Evolutionary conservation across 2,329 filamentous ascomycete species (phyloP).

Genomic region (Phaeosphaeriaceae sp.): DNA sequence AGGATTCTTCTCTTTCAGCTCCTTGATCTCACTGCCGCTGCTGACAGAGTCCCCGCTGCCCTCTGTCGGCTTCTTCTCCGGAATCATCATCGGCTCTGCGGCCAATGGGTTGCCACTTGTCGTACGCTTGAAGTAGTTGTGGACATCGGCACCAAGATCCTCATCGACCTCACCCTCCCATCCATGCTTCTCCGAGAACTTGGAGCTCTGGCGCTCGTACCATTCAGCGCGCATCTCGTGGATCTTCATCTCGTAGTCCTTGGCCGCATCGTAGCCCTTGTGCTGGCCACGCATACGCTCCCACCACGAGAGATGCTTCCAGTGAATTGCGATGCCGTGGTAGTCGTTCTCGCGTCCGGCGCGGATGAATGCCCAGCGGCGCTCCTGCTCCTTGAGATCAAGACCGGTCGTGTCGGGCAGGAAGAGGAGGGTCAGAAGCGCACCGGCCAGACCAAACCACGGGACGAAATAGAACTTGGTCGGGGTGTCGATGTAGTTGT

Average conservation of each 20-base stretch:
- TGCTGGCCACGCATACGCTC: slow-evolving; percentile 80
- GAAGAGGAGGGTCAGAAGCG: slow-evolving; percentile 82
- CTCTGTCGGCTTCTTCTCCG: slow-evolving; percentile 24
- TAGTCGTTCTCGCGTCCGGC: slow-evolving; percentile 80
- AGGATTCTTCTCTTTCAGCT: not conserved
- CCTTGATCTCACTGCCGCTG: slow-evolving; percentile 10
- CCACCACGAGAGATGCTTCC: slow-evolving; percentile 85
- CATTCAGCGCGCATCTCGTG: slow-evolving; percentile 73
- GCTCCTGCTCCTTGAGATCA: slow-evolving; percentile 96
- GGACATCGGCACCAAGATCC: slow-evolving; percentile 37
- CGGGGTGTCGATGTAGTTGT: slow-evolving; percentile 90
- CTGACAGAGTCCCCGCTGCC: slow-evolving; percentile 11
- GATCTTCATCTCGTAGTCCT: slow-evolving; percentile 85
- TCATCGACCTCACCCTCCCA: slow-evolving; percentile 41
- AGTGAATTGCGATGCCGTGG: slow-evolving; percentile 91
- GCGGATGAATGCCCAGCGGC: slow-evolving; percentile 88
- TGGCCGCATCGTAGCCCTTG: slow-evolving; percentile 79
- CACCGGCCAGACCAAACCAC: slow-evolving; percentile 91
- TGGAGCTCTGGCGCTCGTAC: slow-evolving; percentile 63
- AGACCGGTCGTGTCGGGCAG: slow-evolving; percentile 97
- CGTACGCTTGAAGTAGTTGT: slow-evolving; percentile 44
- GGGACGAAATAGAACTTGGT: slow-evolving; percentile 91
- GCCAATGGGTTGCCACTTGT: slow-evolving; percentile 18
- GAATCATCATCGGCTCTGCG: slow-evolving; percentile 26
- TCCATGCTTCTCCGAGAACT: slow-evolving; percentile 45